Conservation (phyloP, 208 protist genomes). For the Wallacemonas sp. region DNA sequence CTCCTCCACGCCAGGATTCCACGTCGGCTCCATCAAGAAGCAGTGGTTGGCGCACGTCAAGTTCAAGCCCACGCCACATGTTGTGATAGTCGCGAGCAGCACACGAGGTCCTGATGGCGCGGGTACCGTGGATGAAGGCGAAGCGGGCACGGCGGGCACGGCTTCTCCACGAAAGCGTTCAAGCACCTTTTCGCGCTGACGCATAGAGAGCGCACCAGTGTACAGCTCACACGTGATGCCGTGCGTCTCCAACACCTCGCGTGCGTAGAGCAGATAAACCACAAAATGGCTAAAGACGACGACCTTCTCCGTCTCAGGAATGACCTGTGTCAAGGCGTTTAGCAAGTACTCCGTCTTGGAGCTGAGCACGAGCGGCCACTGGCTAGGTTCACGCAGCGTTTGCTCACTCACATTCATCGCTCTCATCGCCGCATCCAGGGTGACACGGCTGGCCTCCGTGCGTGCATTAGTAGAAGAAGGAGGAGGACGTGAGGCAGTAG, state of each 20-base stretch:
- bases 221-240: constrained; percentile 49
- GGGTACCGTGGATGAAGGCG: background rate
- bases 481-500: too few relatives aligned
- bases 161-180: constrained; percentile 18
- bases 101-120: constrained; percentile 50
- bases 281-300: constrained; percentile 96
- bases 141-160: too few relatives aligned
- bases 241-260: constrained; percentile 52
- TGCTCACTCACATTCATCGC: constrained; percentile 14
- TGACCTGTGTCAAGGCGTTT: constrained; percentile 17
- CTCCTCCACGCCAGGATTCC: constrained; percentile 89
- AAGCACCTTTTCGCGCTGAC: constrained; percentile 69
- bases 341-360: constrained; percentile 73
- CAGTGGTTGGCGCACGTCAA: constrained; percentile 92
- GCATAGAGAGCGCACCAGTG: constrained; percentile 41
- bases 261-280: constrained; percentile 89
- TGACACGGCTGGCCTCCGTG: background rate
- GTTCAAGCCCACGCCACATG: constrained; percentile 94
- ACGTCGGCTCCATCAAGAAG: constrained; percentile 92
- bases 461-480: background rate
- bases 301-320: constrained; percentile 70
- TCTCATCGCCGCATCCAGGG: background rate
- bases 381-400: constrained; percentile 28
- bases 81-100: constrained; percentile 86
- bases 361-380: constrained; percentile 48